Evolutionary conservation across 768 basidiomycete genomes (phyloP), one percentile per base, ranked within the genome.

Genomic region (Dioszegia hungarica): DNA sequence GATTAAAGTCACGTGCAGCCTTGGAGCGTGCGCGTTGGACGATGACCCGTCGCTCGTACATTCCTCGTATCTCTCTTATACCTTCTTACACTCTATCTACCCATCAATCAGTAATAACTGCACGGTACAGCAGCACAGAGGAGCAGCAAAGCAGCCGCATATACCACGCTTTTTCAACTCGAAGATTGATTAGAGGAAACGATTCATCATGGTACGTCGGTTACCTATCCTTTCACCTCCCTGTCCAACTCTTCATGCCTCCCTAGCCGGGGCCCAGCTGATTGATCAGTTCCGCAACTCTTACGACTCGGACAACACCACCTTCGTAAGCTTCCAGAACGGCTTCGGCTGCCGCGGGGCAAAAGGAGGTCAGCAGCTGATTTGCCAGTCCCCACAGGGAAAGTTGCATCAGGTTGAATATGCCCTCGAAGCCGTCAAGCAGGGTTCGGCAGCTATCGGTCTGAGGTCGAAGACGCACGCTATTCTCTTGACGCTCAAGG

Each of bases 371-470:
- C 17, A 14, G 17, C 37, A 17, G 47, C 27, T 56, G n/a, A 41
- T 20, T 36, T n/a, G 22, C 12, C 48, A 71, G 72, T 70, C 67
- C 39, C 94, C 93, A 0, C 94, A 95, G 81, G 92, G 94, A 57
- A 87, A 94, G 38, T 82, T 98, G 49, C 94, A 97, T 77, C 90
- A 95, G 75, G 92, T 95, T 66, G 93, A 95, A 78, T 95, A 99
- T 83, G 93, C 95, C 1, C 85, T 97, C 52, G 95, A 99, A 78
- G 95, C 95, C 57, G 94, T 99, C 66, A 99, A 99, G 82, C 95
- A 98, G 75, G 95, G 95, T 61, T 97, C 93, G 58, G 95, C 95
- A n/a, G 93, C 91, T 38, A 93, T 99, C 43, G 95, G 95, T 49
- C 76, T 99, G 70, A 83, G 92, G 66, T 94, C 91, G 53, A 91